These are phyloP conservation scores for Vitis cinerea DNA, from an alignment of 164 flowering plant species.

Conservation along the genomic window DNA sequence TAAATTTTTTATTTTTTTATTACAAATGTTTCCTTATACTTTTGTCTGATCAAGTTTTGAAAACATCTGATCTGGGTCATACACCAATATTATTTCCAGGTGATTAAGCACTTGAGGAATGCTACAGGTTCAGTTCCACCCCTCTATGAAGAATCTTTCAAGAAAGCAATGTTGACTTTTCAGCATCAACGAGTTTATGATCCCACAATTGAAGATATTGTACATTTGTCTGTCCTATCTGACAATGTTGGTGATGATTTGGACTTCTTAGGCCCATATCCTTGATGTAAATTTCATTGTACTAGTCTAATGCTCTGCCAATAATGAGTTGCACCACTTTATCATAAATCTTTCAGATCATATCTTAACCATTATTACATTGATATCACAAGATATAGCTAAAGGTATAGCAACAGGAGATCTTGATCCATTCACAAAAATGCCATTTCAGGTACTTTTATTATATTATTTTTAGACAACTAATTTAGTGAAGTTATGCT, in stretches of 20 bases:
- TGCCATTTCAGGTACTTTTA: conserved; percentile 69
- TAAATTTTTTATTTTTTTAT: too few species aligned
- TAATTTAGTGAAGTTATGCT: too few species aligned
- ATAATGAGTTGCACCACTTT: not conserved
- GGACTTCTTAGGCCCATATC: conserved; percentile 99
- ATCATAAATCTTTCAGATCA: conserved; percentile 4
- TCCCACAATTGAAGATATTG: conserved; percentile 63
- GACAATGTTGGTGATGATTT: conserved; percentile 46
- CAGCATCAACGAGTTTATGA: conserved; percentile 93
- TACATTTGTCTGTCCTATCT: conserved; percentile 55
- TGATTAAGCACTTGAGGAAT: conserved; percentile 80
- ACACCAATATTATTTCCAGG: conserved; percentile 42
- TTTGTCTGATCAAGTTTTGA: not conserved
- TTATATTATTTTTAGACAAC: not conserved
- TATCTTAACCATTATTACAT: conserved; percentile 60
- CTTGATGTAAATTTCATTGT: conserved; percentile 29
- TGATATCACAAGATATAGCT: conserved; percentile 61
- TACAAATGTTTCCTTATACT: not conserved
- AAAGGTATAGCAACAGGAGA: conserved; percentile 86
- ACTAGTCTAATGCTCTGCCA: not conserved
- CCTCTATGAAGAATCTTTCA: conserved; percentile 82
- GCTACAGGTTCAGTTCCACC: conserved; percentile 68
- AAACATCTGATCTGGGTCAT: conserved; percentile 2
- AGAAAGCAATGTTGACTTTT: conserved; percentile 86
- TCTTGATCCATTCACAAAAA: conserved; percentile 81